phyloP scores from a whole-genome alignment of 2,329 filamentous ascomycete genomes.

The Trichoderma aggressivum region DNA sequence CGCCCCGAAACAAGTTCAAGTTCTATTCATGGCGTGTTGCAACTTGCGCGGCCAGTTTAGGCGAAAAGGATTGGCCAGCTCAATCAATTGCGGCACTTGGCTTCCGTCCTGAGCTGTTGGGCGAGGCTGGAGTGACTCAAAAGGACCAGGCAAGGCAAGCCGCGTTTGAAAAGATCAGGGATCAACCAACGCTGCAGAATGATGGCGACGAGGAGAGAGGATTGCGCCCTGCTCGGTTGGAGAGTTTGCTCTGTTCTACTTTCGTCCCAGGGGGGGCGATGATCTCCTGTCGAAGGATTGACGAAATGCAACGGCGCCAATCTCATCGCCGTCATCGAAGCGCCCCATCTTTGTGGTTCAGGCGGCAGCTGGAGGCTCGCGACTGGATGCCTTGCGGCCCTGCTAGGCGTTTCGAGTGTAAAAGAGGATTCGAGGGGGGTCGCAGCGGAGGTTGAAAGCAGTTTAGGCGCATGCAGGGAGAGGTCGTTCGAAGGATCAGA shows the following conservation, averaged over 20 bases:
- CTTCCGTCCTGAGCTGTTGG: background rate
- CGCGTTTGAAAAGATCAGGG: background rate
- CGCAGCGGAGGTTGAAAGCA: background rate
- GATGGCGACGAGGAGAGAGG: background rate
- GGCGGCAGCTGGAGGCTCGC: background rate
- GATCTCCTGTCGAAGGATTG: background rate
- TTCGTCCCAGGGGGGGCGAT: background rate
- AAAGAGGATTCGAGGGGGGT: background rate
- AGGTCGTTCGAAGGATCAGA: background rate
- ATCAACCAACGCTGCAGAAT: background rate
- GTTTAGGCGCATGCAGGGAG: background rate
- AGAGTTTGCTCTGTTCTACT: background rate
- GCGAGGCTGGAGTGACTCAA: background rate
- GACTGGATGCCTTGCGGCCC: background rate
- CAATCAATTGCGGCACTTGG: background rate
- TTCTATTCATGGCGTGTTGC: background rate
- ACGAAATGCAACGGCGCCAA: background rate
- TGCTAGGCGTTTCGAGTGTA: background rate
- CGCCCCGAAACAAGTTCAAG: background rate
- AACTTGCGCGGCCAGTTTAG: background rate
- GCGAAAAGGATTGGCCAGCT: background rate
- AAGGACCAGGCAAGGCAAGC: background rate
- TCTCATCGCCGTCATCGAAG: background rate
- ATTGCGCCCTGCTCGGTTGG: background rate
- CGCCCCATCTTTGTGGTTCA: background rate